Conservation (phyloP, 2,329 filamentous ascomycete genomes). For the Penicillium sp. region DNA sequence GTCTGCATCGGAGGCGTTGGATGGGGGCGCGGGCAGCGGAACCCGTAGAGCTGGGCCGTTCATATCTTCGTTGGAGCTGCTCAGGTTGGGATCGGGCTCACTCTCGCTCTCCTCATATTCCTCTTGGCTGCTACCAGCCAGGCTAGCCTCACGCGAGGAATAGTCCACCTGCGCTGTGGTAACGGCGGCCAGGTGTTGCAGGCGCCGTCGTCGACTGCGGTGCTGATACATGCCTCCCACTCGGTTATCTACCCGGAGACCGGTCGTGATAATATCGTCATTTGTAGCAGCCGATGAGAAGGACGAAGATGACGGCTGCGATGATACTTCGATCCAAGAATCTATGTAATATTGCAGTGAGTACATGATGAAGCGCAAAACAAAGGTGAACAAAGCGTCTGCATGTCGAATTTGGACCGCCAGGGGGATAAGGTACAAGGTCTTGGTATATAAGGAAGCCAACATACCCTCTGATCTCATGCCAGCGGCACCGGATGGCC, state of each 20-base stretch:
- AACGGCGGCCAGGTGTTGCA: slow-evolving; percentile 33
- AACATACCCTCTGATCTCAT: slow-evolving; percentile 44
- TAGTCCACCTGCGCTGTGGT: slow-evolving; percentile 41
- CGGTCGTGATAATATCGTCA: slow-evolving; percentile 88
- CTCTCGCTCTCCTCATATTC: slow-evolving; percentile 92
- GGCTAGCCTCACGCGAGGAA: slow-evolving; percentile 43
- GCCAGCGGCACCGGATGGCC: slow-evolving; percentile 32
- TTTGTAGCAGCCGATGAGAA: slow-evolving; percentile 66
- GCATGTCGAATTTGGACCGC: slow-evolving; percentile 20
- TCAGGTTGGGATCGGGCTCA: slow-evolving; percentile 71
- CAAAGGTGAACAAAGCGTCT: slow-evolving; percentile 10
- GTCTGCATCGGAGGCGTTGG: slow-evolving; percentile 23
- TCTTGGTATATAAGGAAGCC: slow-evolving; percentile 13
- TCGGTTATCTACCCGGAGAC: slow-evolving; percentile 67
- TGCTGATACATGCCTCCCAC: slow-evolving; percentile 49
- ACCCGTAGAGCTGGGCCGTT: slow-evolving; percentile 24
- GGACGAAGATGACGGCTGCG: slow-evolving; percentile 88
- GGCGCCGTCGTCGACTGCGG: slow-evolving; percentile 52
- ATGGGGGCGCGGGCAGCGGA: slow-evolving; percentile 22
- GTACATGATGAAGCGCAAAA: slow-evolving; percentile 34
- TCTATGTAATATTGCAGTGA: slow-evolving; percentile 58
- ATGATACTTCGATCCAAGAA: slow-evolving; percentile 93
- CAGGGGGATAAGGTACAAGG: slow-evolving; percentile 10
- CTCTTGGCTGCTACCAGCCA: slow-evolving; percentile 72
- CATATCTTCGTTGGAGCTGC: slow-evolving; percentile 59